A percentile compares a stretch with the other conserved stretches of the same genome.
phyloP scores from a whole-genome alignment of 352 stramenopile species.

The Pythium brachiatum region DNA sequence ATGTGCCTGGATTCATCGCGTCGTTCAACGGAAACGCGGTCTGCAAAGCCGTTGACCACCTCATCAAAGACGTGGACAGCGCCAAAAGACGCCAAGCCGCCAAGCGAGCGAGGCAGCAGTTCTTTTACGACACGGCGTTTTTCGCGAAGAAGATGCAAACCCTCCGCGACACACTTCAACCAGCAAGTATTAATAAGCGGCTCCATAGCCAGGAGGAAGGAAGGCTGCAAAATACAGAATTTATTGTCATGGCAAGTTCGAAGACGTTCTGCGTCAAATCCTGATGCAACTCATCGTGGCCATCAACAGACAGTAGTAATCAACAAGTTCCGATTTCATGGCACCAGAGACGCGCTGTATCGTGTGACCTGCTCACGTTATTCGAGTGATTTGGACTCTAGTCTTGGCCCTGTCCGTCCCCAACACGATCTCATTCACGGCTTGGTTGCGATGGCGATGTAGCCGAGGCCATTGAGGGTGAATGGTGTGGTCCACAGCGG shows the following conservation, averaged over 20 bases:
- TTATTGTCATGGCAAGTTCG: no score
- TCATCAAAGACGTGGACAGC: constrained; percentile 29
- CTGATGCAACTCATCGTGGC: no score
- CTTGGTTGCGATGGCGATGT: constrained; percentile 18
- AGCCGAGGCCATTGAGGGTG: constrained; percentile 1
- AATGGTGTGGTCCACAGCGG: constrained; percentile 13
- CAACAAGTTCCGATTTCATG: no score
- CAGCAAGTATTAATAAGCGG: not conserved
- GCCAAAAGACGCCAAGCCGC: constrained; percentile 32
- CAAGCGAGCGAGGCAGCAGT: constrained; percentile 41
- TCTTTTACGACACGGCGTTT: constrained; percentile 59
- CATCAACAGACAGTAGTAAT: no score
- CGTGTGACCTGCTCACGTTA: no score
- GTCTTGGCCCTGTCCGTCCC: no score
- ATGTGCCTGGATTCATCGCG: constrained; percentile 41
- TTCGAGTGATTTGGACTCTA: no score
- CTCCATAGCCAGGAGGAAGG: not conserved
- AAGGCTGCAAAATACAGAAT: not conserved
- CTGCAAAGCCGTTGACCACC: constrained; percentile 35
- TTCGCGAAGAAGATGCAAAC: constrained; percentile 57
- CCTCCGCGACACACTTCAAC: constrained; percentile 28
- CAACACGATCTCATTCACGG: no score
- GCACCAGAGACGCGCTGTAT: no score
- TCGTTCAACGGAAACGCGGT: constrained; percentile 32
- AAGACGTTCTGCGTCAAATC: no score